A percentile compares a stretch with the other conserved stretches of the same genome.
Evolutionary conservation across 163 green algal species (phyloP).

Genomic region (Botryococcus braunii): DNA sequence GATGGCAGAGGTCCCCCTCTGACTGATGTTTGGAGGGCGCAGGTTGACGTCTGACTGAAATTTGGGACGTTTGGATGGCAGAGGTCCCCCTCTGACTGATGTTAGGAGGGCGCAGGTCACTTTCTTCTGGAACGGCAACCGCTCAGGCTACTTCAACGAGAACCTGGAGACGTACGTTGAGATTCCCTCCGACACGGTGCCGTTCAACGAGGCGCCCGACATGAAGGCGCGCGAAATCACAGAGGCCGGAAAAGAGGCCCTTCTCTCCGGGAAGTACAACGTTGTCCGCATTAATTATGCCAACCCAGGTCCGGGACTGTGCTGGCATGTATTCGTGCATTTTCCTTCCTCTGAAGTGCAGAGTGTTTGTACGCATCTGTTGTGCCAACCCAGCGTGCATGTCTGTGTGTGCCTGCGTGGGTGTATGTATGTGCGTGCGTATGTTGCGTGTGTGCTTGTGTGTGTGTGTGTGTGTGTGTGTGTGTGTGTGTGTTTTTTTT

Average conservation of each 20-base stretch:
- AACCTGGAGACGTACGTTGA: conserved; percentile 78
- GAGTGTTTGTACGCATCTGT: background rate
- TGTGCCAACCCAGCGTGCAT: too few species aligned
- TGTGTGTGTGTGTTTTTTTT: too few species aligned
- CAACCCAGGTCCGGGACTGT: conserved; percentile 49
- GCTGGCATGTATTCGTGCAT: too few species aligned
- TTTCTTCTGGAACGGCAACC: conserved; percentile 99
- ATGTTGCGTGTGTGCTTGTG: too few species aligned
- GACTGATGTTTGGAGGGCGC: too few species aligned
- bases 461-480: too few species aligned
- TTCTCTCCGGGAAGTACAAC: conserved; percentile 54
- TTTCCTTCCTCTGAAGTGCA: conserved; percentile 1
- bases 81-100: too few species aligned
- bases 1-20: too few species aligned
- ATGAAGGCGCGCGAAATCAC: conserved; percentile 95
- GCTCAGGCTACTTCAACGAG: conserved; percentile 83
- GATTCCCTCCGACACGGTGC: conserved; percentile 79
- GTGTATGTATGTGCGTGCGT: too few species aligned
- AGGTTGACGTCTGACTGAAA: too few species aligned
- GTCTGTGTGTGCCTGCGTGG: too few species aligned
- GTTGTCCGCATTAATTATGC: conserved; percentile 86
- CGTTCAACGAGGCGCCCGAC: conserved; percentile 81
- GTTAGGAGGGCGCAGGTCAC: conserved; percentile 49
- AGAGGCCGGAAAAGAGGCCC: conserved; percentile 75
- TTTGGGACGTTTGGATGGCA: too few species aligned